Base-by-base conservation (phyloP, 1,139 yeast species). In the Blastobotrys persicus region DNA sequence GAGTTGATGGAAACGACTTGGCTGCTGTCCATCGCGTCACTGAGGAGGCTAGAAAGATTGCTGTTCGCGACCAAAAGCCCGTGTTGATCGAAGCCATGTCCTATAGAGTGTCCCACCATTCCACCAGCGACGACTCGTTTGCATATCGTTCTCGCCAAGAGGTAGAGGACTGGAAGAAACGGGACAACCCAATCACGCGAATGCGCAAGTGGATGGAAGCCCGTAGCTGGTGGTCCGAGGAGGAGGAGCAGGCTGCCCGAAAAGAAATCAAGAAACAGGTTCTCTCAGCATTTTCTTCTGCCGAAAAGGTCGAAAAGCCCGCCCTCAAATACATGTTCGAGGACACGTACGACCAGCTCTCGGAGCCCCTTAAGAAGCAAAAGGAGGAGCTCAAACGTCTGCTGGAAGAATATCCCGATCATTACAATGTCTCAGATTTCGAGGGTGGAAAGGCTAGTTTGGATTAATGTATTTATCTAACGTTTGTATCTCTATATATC, bases 51-150 rank as follows among this genome's bases (percentile, higher is more conserved):
- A 58, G 71, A 17, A 56, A 59, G 26, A 46, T 59, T 37, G 71
- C 70, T 9, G 56, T 66, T 26, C 50, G 52, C n/a, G 50, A 63
- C n/a, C 61, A 64, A 46, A 52, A 55, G 43, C 70, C 71, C 2
- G 64, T 67, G 16, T 59, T 67, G 31, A 63, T 67, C 42, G 71
- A 67, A 50, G 69, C 70, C 43, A 67, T 67, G 71, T 61, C 69
- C 6, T 67, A 67, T 55, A 59, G 71, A 19, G 67, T 66, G 5
- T 64, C 70, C 1, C 71, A 67, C 51, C 71, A 67, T 53, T 67
- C 71, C 7, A 67, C 71, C 4, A 62, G 68, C 5, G 71, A 67
- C 46, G 71, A 67, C 56, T 65, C 70, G 18, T 67, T 66, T 57
- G 70, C 71, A 7, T 67, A 67, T 52, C 59, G 71, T 17, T 61